Evolutionary conservation across 805 yeast genomes (phyloP), one percentile per base, ranked within the genome.

Genomic region (Spathaspora girioi): DNA sequence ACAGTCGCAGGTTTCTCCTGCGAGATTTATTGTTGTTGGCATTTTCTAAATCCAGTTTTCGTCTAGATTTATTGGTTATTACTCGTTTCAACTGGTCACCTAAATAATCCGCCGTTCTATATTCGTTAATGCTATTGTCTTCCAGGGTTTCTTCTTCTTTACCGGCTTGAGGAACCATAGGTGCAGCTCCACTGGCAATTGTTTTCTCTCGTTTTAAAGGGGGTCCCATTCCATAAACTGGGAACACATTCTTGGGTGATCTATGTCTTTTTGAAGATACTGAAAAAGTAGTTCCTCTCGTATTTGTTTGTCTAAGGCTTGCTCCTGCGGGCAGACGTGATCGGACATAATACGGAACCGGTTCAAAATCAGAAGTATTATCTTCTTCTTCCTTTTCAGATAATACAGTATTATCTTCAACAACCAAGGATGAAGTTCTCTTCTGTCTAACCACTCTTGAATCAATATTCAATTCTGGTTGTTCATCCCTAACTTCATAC

Each of bases 181-280:
- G 27, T 38, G 29, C 26, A n/a, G 26, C 26, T 23, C 46, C 52
- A n/a, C 46, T 49, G 3, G 89, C 89, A 49, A 87, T 82, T 0
- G 84, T 72, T 44, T 68, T 69, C 58, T 87, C 92, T 49, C 78
- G 69, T 26, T 65, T 67, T 42, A 80, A 63, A 2, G 93, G 87
- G 10, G 72, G 75, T 1, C 89, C 91, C 93, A 87, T 86, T 1
- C 89, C 93, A 57, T 75, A 74, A 1, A 87, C 92, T 0, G 96
- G 94, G 67, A 87, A 87, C 1, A 87, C 91, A 54, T 89, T 89
- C 23, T 80, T 80, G 3, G 93, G 96, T 1, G 91, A 84, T 45
- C 63, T 61, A 6, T 31, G 38, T 31, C 29, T 29, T 9, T 18
- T 31, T 14, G 47, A 27, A 35, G 26, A 18, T 12, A 46, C 20